These are phyloP conservation scores for Talaromyces sp. DNA, from an alignment of 2,329 filamentous ascomycete species.

Conservation along the genomic window DNA sequence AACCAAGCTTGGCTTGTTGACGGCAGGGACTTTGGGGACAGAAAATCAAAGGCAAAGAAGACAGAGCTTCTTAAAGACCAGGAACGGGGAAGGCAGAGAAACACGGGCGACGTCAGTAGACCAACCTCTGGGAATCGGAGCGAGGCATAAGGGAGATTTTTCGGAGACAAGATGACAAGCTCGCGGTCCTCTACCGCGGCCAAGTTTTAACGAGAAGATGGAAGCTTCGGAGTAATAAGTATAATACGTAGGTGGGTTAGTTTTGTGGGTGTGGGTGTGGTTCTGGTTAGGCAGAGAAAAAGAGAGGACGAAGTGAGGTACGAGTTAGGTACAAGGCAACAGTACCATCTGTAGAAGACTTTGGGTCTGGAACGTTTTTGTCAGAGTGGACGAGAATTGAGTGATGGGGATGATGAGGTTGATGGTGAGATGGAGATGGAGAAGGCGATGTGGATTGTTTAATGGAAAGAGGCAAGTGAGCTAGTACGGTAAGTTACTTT, in stretches of 20 bases:
- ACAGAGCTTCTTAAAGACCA: neutral
- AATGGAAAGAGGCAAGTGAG: neutral
- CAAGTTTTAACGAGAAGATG: neutral
- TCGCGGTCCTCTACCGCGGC: constrained; percentile 13
- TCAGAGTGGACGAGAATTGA: neutral
- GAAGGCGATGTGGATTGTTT: neutral
- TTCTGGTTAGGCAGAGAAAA: neutral
- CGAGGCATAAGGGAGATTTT: constrained; percentile 30
- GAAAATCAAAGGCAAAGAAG: constrained; percentile 6
- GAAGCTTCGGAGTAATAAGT: neutral
- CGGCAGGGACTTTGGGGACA: neutral
- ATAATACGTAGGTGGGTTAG: neutral
- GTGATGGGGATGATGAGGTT: neutral
- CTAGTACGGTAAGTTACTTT: neutral
- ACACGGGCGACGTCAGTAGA: constrained; percentile 21
- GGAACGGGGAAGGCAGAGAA: constrained; percentile 14
- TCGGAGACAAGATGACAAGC: constrained; percentile 7
- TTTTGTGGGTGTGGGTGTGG: neutral
- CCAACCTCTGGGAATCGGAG: constrained; percentile 40
- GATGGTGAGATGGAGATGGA: neutral
- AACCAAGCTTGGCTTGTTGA: neutral
- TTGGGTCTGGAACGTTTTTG: neutral
- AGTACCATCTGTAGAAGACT: constrained; percentile 13
- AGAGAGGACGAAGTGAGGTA: constrained; percentile 5
- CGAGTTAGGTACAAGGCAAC: constrained; percentile 8